These are phyloP conservation scores for Chlorella sp. DNA, from an alignment of 139 green algal genomes.

Conservation along the genomic window DNA sequence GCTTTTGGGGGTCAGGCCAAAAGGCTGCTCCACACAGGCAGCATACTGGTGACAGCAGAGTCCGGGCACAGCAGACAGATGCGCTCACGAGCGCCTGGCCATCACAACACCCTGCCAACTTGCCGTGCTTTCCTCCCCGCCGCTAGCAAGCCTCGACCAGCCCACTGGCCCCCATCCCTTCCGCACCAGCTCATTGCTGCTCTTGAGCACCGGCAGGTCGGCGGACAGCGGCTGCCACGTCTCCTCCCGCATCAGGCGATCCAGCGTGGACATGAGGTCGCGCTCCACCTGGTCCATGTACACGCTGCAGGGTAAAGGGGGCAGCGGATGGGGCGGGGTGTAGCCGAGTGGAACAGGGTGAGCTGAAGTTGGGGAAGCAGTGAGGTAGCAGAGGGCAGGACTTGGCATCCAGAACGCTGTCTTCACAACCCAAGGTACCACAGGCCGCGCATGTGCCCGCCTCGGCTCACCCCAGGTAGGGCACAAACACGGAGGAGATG, in stretches of 20 bases:
- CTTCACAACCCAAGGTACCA: not conserved
- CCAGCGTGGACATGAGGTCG: slow-evolving; percentile 73
- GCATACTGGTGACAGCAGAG: too few species aligned
- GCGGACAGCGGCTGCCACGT: slow-evolving; percentile 77
- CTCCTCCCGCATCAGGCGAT: slow-evolving; percentile 82
- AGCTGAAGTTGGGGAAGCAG: not conserved
- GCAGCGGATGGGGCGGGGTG: not conserved
- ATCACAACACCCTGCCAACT: too few species aligned
- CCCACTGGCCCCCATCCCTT: too few species aligned
- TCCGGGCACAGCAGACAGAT: too few species aligned
- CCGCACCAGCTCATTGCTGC: too few species aligned
- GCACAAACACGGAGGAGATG: slow-evolving; percentile 82
- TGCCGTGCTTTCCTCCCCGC: too few species aligned
- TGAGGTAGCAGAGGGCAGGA: not conserved
- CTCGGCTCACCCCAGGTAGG: slow-evolving; percentile 63
- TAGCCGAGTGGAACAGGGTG: not conserved
- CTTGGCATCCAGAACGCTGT: not conserved
- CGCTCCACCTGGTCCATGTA: slow-evolving; percentile 84
- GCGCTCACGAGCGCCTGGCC: too few species aligned
- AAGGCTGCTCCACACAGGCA: too few species aligned
- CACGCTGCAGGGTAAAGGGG: slow-evolving; percentile 27
- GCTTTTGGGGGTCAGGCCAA: slow-evolving; percentile 20
- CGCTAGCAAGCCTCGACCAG: too few species aligned
- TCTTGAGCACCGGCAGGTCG: slow-evolving; percentile 39
- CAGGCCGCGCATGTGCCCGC: not conserved